These are phyloP conservation scores for Aquilaria sinensis DNA, from an alignment of 345 rosid genomes.

Conservation along the genomic window DNA sequence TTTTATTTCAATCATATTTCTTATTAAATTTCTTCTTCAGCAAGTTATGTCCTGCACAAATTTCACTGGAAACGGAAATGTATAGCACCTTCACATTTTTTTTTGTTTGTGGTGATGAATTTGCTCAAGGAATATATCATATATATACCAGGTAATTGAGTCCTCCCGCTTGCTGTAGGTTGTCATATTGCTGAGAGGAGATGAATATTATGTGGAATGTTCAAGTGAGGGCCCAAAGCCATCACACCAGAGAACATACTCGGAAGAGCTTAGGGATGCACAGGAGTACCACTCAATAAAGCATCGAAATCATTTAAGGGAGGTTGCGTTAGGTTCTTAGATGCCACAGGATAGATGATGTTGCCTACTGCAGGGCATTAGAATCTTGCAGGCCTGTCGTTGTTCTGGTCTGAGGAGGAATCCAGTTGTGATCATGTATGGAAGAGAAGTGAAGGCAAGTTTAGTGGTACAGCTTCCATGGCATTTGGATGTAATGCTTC, in stretches of 20 bases:
- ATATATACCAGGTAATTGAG: background rate
- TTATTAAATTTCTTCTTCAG: background rate
- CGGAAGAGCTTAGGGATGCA: slow-evolving; percentile 54
- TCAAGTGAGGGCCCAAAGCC: slow-evolving; percentile 24
- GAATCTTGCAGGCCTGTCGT: no score
- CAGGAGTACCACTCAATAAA: slow-evolving; percentile 81
- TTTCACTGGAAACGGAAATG: no score
- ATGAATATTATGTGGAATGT: slow-evolving; percentile 25
- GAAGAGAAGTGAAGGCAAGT: background rate
- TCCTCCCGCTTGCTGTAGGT: slow-evolving; percentile 38
- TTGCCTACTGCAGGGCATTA: no score
- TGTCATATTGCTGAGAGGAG: slow-evolving; percentile 59
- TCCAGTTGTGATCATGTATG: no score
- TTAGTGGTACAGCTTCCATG: slow-evolving; percentile 10
- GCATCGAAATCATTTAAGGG: slow-evolving; percentile 43
- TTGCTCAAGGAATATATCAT: background rate
- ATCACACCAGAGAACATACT: slow-evolving; percentile 52
- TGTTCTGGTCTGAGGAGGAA: no score
- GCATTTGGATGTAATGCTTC: slow-evolving; percentile 10
- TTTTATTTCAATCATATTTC: background rate
- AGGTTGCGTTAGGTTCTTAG: slow-evolving; percentile 59
- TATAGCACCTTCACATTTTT: background rate
- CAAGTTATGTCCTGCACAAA: no score
- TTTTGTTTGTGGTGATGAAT: background rate
- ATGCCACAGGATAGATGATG: background rate